Evolutionary conservation across 345 rosid species (phyloP).

Genomic region (Brassica napus): Da-Ae NC_063450.1:53325001-53325500

Average conservation of each 20-base stretch:
- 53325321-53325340: slow-evolving; percentile 81
- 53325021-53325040: neutral
- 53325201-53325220: neutral
- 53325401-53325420: slow-evolving; percentile 72
- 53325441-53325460: slow-evolving; percentile 53
- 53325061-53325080: neutral
- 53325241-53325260: neutral
- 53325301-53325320: slow-evolving; percentile 34
- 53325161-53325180: neutral
- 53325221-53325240: neutral
- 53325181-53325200: neutral
- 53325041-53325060: neutral
- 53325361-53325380: slow-evolving; percentile 77
- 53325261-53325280: neutral
- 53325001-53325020: neutral
- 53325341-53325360: slow-evolving; percentile 66
- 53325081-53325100: neutral
- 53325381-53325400: slow-evolving; percentile 81
- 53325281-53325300: slow-evolving; percentile 14
- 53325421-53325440: slow-evolving; percentile 57
- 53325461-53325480: slow-evolving; percentile 75
- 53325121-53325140: neutral
- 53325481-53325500: slow-evolving; percentile 67
- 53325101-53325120: neutral
- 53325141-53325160: neutral